Conservation (phyloP, 108 stramenopile genomes). For the Nannochloropsis gaditana region DNA sequence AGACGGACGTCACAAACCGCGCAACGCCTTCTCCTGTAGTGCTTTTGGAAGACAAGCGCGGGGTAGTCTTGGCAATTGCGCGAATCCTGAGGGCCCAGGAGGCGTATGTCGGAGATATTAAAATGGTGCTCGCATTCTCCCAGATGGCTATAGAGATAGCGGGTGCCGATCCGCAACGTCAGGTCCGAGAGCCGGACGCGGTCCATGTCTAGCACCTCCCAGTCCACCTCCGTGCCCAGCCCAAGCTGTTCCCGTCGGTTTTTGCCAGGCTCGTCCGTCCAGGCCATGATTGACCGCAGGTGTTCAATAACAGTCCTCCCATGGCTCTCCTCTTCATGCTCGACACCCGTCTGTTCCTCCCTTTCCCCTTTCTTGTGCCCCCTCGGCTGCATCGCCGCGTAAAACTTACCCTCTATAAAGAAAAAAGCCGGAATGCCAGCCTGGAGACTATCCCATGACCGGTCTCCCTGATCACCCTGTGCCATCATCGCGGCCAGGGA, state of each 20-base stretch:
- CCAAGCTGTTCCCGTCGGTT: conserved; percentile 15
- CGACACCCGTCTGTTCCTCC: background rate
- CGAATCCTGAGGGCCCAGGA: background rate
- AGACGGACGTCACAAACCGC: background rate
- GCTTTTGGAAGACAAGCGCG: background rate
- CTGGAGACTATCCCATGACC: background rate
- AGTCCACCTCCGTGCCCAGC: background rate
- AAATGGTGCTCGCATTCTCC: conserved; percentile 5
- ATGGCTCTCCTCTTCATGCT: background rate
- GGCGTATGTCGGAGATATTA: background rate
- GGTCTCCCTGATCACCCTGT: background rate
- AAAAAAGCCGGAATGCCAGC: conserved; percentile 7
- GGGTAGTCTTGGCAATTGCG: background rate
- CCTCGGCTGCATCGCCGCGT: background rate
- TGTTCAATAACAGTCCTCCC: background rate
- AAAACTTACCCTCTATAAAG: conserved; percentile 15
- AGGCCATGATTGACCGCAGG: background rate
- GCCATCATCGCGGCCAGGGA: background rate
- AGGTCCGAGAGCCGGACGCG: background rate
- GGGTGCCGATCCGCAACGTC: background rate
- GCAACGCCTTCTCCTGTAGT: background rate
- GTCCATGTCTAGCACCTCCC: background rate
- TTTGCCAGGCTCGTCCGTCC: background rate
- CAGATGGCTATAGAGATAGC: background rate
- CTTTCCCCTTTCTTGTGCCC: background rate